Evolutionary conservation across 2,329 filamentous ascomycete genomes (phyloP).

Genomic region (Ceratocystis lukuohia): DNA sequence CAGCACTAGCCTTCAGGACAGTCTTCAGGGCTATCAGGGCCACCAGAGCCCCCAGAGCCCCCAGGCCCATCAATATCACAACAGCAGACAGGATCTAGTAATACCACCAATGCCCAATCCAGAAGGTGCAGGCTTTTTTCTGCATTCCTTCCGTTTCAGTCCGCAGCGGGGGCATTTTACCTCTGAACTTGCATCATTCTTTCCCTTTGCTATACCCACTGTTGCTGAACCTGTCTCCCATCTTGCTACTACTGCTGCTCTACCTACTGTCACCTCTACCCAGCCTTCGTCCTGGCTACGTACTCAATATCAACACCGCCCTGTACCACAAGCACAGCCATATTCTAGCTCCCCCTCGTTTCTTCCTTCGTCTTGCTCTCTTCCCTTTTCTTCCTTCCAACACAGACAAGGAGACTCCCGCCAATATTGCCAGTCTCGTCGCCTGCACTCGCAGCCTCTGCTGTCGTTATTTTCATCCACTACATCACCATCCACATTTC

Average conservation of each 20-base stretch:
- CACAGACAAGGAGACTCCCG: not conserved
- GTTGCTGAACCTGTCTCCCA: not conserved
- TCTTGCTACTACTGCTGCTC: not conserved
- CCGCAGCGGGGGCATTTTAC: slow-evolving; percentile 5
- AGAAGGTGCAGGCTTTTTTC: slow-evolving; percentile 14
- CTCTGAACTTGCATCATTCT: not conserved
- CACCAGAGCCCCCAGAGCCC: not conserved
- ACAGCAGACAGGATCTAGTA: not conserved
- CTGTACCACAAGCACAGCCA: not conserved
- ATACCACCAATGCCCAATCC: not conserved
- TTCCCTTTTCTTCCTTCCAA: not conserved
- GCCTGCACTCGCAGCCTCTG: not conserved
- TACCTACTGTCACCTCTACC: not conserved
- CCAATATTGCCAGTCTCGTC: not conserved
- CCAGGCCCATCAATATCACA: not conserved
- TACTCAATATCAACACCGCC: not conserved
- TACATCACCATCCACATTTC: slow-evolving; percentile 25
- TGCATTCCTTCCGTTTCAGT: slow-evolving; percentile 15
- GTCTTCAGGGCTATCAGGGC: not conserved
- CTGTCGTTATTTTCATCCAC: not conserved
- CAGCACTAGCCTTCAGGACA: not conserved
- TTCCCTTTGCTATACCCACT: not conserved
- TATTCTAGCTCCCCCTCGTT: slow-evolving; percentile 8
- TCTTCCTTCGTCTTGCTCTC: not conserved
- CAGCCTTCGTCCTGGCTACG: not conserved